Base-by-base conservation (phyloP, 768 basidiomycete species). In the Amanita inopinata region DNA sequence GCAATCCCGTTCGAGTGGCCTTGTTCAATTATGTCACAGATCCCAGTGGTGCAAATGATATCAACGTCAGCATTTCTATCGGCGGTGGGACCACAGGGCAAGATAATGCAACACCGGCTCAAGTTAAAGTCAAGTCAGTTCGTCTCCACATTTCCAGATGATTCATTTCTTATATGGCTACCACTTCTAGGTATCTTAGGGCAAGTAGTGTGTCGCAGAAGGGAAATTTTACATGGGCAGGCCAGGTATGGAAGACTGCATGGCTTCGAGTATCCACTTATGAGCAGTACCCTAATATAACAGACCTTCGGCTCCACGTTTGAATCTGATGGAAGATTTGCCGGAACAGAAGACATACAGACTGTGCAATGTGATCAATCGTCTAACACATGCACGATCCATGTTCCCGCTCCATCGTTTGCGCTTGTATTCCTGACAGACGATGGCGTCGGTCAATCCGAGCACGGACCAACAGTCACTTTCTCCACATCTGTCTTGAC, bases 1-100 rank as follows among this genome's bases (percentile, higher is more conserved):
- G 74, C 14, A 60, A 62, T 4, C 73, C 80, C 0, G 65, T 67
- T 1, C 72, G 80, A 33, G 65, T 86, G 6, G 76, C 74, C 9
- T 56, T 89, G 28, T 70, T 88, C 65, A 91, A 89, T 61, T 88
- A 71, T 51, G 67, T 83, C 44, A 66, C 67, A 23, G 83, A 85
- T 51, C 50, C 65, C 0, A 63, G 69, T 2, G 82, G 81, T 23
- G 72, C 66, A 1, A 76, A 67, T 53, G 67, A 76, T 49, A 64
- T 74, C 43, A 70, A 61, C 0, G 78, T 68, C 2, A 40, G 5
- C 10, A n/a, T 40, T 14, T 14, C 38, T 19, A 27, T 40, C 15
- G 33, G 33, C 15, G 30, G 22, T 14, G 30, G 14, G 19, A 12
- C 23, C 14, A 36, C 71, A 65, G 1, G 70, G 70, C 8, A 68